phyloP scores from a whole-genome alignment of 768 basidiomycete species.

The Phlebiopsis flavidoalba region DNA sequence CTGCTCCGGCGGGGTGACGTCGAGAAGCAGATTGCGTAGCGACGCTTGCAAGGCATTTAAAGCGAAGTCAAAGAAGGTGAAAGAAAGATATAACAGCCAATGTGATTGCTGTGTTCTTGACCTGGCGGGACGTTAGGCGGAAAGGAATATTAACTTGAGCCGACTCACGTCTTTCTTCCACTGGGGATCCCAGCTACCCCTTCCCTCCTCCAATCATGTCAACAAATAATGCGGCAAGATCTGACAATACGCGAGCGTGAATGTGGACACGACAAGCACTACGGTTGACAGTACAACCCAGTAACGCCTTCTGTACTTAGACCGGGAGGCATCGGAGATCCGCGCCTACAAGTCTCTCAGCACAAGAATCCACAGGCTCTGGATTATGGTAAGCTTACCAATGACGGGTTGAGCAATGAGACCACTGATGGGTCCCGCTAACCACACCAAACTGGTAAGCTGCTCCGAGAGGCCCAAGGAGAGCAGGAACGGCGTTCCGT shows the following conservation, averaged over 20 bases:
- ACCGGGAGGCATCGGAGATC: conserved; percentile 92
- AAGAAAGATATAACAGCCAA: conserved; percentile 74
- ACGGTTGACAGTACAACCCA: conserved; percentile 90
- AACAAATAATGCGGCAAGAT: conserved; percentile 67
- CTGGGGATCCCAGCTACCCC: conserved; percentile 86
- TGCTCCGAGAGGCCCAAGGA: conserved; percentile 79
- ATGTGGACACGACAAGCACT: conserved; percentile 71
- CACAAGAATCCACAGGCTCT: neutral
- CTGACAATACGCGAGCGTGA: conserved; percentile 82
- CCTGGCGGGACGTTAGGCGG: conserved; percentile 33
- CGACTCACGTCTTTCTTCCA: conserved; percentile 51
- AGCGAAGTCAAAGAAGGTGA: conserved; percentile 96
- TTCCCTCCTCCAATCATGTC: conserved; percentile 69
- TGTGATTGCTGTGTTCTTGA: conserved; percentile 65
- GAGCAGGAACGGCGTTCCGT: conserved; percentile 92
- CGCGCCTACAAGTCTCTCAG: conserved; percentile 51
- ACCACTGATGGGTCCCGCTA: conserved; percentile 92
- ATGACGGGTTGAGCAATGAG: conserved; percentile 96
- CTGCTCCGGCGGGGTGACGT: conserved; percentile 84
- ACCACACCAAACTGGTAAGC: conserved; percentile 92
- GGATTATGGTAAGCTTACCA: conserved; percentile 42
- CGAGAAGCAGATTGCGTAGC: conserved; percentile 87
- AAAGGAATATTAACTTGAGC: neutral
- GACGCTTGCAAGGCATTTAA: conserved; percentile 94
- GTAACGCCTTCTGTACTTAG: conserved; percentile 84